phyloP scores from a whole-genome alignment of 2,329 filamentous ascomycete genomes.

The Colletotrichum truncatum region DNA sequence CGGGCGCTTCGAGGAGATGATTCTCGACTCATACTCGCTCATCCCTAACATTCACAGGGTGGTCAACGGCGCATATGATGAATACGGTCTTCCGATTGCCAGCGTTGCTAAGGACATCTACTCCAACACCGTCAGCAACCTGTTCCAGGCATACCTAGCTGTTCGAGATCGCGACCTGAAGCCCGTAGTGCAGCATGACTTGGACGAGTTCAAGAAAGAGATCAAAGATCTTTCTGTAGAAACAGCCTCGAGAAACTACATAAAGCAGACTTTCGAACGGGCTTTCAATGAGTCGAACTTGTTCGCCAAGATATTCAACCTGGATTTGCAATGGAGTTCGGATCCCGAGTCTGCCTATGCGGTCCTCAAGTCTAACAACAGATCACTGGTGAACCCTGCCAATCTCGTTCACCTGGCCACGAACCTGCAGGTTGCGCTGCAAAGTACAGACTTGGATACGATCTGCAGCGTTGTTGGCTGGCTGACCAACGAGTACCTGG shows the following conservation, averaged over 20 bases:
- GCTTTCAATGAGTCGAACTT: slow-evolving; percentile 63
- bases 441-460: slow-evolving; percentile 55
- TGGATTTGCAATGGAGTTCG: slow-evolving; percentile 63
- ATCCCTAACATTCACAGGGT: slow-evolving; percentile 65
- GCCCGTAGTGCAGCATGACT: slow-evolving; percentile 60
- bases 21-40: slow-evolving; percentile 64
- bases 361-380: slow-evolving; percentile 58
- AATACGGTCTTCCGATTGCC: slow-evolving; percentile 55
- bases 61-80: slow-evolving; percentile 60
- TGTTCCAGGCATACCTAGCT: slow-evolving; percentile 63
- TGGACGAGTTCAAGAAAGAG: slow-evolving; percentile 64
- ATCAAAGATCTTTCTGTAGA: slow-evolving; percentile 59
- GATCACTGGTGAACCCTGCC: slow-evolving; percentile 60
- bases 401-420: slow-evolving; percentile 63
- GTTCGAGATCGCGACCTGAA: slow-evolving; percentile 64
- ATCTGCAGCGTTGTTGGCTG: slow-evolving; percentile 66
- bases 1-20: slow-evolving; percentile 67
- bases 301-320: slow-evolving; percentile 63
- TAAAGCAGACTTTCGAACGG: slow-evolving; percentile 69
- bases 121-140: slow-evolving; percentile 60
- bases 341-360: slow-evolving; percentile 60
- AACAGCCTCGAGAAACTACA: slow-evolving; percentile 64
- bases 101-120: slow-evolving; percentile 61
- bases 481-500: slow-evolving; percentile 66
- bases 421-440: slow-evolving; percentile 58